phyloP scores from a whole-genome alignment of 768 basidiomycete species.

The Paxillus ammoniavirescens region DNA sequence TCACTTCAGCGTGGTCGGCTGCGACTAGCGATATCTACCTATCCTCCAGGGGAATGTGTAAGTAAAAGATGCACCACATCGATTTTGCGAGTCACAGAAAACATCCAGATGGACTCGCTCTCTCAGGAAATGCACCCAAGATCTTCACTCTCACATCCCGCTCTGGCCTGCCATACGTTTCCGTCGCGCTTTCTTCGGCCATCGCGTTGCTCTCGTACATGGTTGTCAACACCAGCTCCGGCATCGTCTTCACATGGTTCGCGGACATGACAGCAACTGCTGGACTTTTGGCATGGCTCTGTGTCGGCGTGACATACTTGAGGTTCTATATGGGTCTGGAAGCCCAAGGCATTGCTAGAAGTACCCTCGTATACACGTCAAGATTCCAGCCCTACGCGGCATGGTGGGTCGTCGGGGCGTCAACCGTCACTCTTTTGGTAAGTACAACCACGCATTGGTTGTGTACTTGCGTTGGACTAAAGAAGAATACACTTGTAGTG shows the following conservation, averaged over 20 bases:
- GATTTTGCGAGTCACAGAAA: neutral
- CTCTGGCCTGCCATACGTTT: constrained; percentile 41
- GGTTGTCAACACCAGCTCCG: constrained; percentile 18
- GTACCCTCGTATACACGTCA: constrained; percentile 40
- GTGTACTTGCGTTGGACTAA: neutral
- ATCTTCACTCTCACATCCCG: constrained; percentile 39
- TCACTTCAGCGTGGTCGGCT: constrained; percentile 37
- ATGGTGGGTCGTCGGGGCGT: constrained; percentile 30
- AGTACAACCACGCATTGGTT: neutral
- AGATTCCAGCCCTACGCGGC: constrained; percentile 36
- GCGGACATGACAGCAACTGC: constrained; percentile 6
- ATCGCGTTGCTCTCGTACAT: constrained; percentile 34
- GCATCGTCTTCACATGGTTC: constrained; percentile 36
- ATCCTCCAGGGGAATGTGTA: constrained; percentile 30
- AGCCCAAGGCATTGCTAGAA: constrained; percentile 44
- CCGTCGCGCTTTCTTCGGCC: constrained; percentile 19
- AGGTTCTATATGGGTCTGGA: constrained; percentile 41
- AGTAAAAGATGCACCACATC: neutral
- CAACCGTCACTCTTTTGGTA: constrained; percentile 22
- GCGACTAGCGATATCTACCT: constrained; percentile 31
- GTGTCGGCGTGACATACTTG: constrained; percentile 39
- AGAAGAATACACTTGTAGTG: constrained; percentile 15
- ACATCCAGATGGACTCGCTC: constrained; percentile 43
- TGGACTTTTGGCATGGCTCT: constrained; percentile 37
- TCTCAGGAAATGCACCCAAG: constrained; percentile 47